Percentiles rank a stretch among this genome's conserved stretches.
phyloP scores from a whole-genome alignment of 2,329 filamentous ascomycete species.

The Pezicula neosporulosa region DNA sequence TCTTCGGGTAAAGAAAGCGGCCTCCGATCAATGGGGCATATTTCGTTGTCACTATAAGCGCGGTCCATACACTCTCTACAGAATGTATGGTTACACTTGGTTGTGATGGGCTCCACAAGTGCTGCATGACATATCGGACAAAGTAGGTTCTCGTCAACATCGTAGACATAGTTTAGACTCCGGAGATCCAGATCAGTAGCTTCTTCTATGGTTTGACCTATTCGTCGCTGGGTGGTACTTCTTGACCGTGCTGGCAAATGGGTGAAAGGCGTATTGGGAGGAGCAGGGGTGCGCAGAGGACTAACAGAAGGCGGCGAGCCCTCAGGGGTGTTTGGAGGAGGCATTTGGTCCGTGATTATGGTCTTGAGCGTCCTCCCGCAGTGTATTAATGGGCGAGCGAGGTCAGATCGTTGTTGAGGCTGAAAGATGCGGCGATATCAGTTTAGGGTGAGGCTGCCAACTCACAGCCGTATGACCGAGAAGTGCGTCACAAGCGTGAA shows the following conservation, averaged over 20 bases:
- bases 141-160: constrained; percentile 34
- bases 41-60: constrained; percentile 36
- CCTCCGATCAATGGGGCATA: constrained; percentile 58
- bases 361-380: background rate
- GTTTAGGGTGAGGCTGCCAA: too few relatives aligned
- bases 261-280: constrained; percentile 3
- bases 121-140: constrained; percentile 53
- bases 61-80: constrained; percentile 53
- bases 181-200: constrained; percentile 26
- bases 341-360: background rate
- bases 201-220: background rate
- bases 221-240: background rate
- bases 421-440: background rate
- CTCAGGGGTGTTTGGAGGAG: constrained; percentile 3
- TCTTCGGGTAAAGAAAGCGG: constrained; percentile 32
- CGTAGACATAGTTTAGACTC: constrained; percentile 29
- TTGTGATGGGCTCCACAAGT: constrained; percentile 57
- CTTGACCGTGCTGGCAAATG: constrained; percentile 1
- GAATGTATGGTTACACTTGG: constrained; percentile 62
- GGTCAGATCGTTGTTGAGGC: too few relatives aligned
- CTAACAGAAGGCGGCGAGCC: constrained; percentile 1
- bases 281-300: background rate
- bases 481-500: too few relatives aligned
- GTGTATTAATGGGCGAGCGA: background rate
- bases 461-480: too few relatives aligned